Evolutionary conservation across 495 filamentous ascomycete species (phyloP).

Genomic region (Baudoinia panamericana): DNA sequence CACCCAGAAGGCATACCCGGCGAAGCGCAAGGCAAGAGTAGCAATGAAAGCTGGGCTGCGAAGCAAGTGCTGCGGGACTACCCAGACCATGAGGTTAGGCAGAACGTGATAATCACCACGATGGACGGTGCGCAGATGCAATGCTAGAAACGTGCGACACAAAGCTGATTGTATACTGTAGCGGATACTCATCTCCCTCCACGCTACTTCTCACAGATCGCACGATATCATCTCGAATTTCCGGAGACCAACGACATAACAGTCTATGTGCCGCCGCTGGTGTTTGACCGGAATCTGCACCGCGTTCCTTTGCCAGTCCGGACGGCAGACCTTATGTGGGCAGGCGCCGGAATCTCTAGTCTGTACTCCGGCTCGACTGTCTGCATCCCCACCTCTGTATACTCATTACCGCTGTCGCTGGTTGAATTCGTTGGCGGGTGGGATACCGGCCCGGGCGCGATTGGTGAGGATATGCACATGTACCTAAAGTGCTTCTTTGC

Average conservation of each 20-base stretch:
- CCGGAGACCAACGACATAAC: conserved; percentile 43
- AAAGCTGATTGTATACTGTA: conserved; percentile 28
- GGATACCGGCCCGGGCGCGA: conserved; percentile 53
- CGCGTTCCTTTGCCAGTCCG: conserved; percentile 51
- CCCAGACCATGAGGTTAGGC: conserved; percentile 34
- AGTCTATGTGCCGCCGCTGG: conserved; percentile 54
- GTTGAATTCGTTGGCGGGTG: conserved; percentile 52
- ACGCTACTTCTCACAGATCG: conserved; percentile 51
- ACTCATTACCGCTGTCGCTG: conserved; percentile 49
- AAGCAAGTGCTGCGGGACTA: conserved; percentile 42
- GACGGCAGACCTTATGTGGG: conserved; percentile 55
- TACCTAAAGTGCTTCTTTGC: conserved; percentile 63
- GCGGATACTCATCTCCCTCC: conserved; percentile 55
- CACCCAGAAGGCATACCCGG: conserved; percentile 48
- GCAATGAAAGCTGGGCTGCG: conserved; percentile 54
- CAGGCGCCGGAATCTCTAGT: conserved; percentile 51
- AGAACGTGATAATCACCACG: conserved; percentile 52
- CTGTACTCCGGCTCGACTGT: conserved; percentile 46
- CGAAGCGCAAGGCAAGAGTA: conserved; percentile 55
- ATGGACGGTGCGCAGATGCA: conserved; percentile 46
- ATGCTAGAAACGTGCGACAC: conserved; percentile 1
- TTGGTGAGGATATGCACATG: conserved; percentile 65
- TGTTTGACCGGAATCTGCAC: conserved; percentile 59
- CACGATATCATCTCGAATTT: conserved; percentile 42
- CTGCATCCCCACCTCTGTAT: conserved; percentile 56